These are phyloP conservation scores for Scytalidium sp. DNA, from an alignment of 2,329 filamentous ascomycete species.

Conservation along the genomic window DNA sequence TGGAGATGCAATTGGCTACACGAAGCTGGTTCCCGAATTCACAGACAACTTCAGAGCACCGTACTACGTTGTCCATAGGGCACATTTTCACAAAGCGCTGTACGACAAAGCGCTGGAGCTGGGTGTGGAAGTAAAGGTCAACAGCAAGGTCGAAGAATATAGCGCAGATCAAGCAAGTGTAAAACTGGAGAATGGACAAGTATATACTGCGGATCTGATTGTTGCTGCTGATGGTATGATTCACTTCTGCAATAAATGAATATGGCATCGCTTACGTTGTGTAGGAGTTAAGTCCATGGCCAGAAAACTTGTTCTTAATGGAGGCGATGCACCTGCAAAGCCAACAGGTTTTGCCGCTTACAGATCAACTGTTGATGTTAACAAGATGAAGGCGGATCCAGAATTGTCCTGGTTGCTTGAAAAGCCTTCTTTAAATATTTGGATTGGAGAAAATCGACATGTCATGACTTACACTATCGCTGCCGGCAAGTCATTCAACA, in stretches of 20 bases:
- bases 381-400: constrained; percentile 32
- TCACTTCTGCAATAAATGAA: background rate
- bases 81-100: constrained; percentile 29
- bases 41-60: constrained; percentile 24
- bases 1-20: constrained; percentile 30
- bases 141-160: constrained; percentile 20
- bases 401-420: constrained; percentile 37
- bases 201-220: constrained; percentile 28
- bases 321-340: constrained; percentile 26
- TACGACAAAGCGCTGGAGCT: constrained; percentile 21
- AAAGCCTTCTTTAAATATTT: constrained; percentile 31
- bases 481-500: constrained; percentile 39
- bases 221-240: constrained; percentile 33
- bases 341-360: constrained; percentile 39
- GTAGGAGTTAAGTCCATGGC: constrained; percentile 30
- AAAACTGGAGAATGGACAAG: constrained; percentile 18
- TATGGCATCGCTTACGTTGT: background rate
- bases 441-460: constrained; percentile 39
- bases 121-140: constrained; percentile 20
- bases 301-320: constrained; percentile 9
- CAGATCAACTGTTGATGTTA: constrained; percentile 35
- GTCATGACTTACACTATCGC: constrained; percentile 45
- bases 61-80: constrained; percentile 31
- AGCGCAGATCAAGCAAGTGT: constrained; percentile 17
- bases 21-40: constrained; percentile 29